These are phyloP conservation scores for Hyaloscypha variabilis DNA, from an alignment of 495 filamentous ascomycete species.

Conservation along the genomic window DNA sequence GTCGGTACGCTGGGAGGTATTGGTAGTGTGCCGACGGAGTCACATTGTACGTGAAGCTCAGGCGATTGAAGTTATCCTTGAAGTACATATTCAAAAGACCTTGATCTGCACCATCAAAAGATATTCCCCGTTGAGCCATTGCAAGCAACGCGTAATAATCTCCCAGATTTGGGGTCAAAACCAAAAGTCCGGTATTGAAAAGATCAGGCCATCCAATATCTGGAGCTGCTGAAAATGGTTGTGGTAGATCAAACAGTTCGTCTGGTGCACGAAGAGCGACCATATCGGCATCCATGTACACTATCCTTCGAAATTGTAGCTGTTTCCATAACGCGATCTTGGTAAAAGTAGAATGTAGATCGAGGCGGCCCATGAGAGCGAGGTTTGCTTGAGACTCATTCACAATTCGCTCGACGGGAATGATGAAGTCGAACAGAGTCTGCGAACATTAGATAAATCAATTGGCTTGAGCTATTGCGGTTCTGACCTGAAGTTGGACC, in stretches of 20 bases:
- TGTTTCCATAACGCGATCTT: slow-evolving; percentile 96
- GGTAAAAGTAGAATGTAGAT: slow-evolving; percentile 89
- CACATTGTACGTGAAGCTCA: slow-evolving; percentile 96
- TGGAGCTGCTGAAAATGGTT: slow-evolving; percentile 85
- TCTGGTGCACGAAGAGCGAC: slow-evolving; percentile 87
- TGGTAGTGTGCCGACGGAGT: slow-evolving; percentile 94
- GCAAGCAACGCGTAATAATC: slow-evolving; percentile 85
- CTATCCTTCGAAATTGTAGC: slow-evolving; percentile 84
- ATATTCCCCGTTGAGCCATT: slow-evolving; percentile 82
- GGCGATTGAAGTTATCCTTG: slow-evolving; percentile 72
- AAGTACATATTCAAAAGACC: slow-evolving; percentile 96
- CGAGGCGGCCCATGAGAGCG: slow-evolving; percentile 86
- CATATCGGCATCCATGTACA: slow-evolving; percentile 92
- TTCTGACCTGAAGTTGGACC: slow-evolving; percentile 71
- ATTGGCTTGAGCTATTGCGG: slow-evolving; percentile 26
- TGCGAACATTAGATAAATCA: slow-evolving; percentile 38
- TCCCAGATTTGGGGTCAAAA: slow-evolving; percentile 79
- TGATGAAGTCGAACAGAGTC: slow-evolving; percentile 86
- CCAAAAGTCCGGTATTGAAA: slow-evolving; percentile 98
- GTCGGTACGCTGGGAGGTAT: slow-evolving; percentile 90
- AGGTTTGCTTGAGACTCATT: slow-evolving; percentile 82
- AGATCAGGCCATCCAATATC: slow-evolving; percentile 98
- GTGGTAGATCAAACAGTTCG: slow-evolving; percentile 80
- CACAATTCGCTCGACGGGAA: slow-evolving; percentile 77
- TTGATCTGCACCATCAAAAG: slow-evolving; percentile 97